These are phyloP conservation scores for Echinochloa phyllopogon DNA, from an alignment of 176 grass and related monocot species.

Conservation along the genomic window DNA sequence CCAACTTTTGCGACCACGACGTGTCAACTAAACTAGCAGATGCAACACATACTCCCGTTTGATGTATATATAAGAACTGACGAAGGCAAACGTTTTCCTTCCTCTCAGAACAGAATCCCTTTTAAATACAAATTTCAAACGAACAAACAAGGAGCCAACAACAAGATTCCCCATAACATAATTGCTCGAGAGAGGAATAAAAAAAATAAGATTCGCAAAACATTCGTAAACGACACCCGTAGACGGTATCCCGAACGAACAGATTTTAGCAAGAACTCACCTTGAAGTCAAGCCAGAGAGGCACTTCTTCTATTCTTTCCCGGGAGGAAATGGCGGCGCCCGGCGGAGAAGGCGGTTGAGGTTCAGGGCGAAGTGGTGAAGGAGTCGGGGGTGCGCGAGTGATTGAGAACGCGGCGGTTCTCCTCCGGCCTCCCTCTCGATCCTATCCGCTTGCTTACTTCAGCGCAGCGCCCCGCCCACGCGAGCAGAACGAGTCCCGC, in stretches of 20 bases:
- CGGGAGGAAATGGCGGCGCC: not conserved
- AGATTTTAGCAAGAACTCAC: constrained; percentile 3
- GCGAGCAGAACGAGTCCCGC: not conserved
- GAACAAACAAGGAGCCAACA: not conserved
- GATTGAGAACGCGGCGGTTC: constrained; percentile 18
- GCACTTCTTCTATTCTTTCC: not conserved
- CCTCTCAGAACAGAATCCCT: not conserved
- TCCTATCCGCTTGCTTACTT: constrained; percentile 27
- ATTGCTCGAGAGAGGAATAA: not conserved
- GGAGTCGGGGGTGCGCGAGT: not conserved
- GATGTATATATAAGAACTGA: not conserved
- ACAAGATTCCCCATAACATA: not conserved
- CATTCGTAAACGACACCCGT: not conserved
- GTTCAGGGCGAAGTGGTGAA: too few relatives aligned
- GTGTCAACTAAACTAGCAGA: constrained; percentile 16
- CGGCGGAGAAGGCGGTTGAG: not conserved
- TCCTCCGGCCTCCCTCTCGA: not conserved
- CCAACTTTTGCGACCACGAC: constrained; percentile 45
- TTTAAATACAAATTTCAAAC: not conserved
- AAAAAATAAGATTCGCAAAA: not conserved
- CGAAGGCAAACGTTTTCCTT: not conserved
- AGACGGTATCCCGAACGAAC: not conserved
- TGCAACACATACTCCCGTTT: constrained; percentile 3
- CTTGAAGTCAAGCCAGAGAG: not conserved
- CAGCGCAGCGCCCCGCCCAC: not conserved